Evolutionary conservation across 2,329 filamentous ascomycete species (phyloP), one percentile per base, ranked within the genome.

Genomic region (Thermoascus crustaceus): DNA sequence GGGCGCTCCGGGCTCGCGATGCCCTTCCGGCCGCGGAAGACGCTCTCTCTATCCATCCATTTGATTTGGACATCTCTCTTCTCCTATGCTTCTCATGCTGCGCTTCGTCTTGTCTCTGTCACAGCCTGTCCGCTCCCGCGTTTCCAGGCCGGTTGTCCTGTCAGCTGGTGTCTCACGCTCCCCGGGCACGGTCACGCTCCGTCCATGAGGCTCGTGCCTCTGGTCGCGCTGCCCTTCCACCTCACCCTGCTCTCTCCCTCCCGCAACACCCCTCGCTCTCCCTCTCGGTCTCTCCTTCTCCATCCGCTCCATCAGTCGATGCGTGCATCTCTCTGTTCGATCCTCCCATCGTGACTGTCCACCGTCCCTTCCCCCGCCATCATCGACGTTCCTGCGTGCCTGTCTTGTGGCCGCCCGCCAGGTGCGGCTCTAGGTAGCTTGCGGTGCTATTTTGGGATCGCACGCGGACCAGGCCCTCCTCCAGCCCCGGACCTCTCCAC

Each of bases 401-500:
- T 35, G 29, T 21, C 23, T 38, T 38, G 32, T 37, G 30, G 39
- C 44, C 42, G 44, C 40, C 41, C 19, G 21, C 41, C 45, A 45
- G 43, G 41, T 38, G 34, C 40, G 38, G 30, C 42, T 33, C 32
- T 45, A 45, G 40, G 34, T 36, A 41, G 39, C 37, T 44, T 38
- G 40, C 44, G 38, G 43, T 52, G 47, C 49, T 51, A 53, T 47
- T 54, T 48, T 54, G 52, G 48, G 51, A 49, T 40, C 43, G 22
- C 24, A 35, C 17, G 14, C 32, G 22, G 32, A n/a, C n/a, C n/a
- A n/a, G n/a, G n/a, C n/a, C n/a, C n/a, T n/a, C n/a, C n/a, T n/a
- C 17, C 30, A 22, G 26, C 38, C 34, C 37, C 43, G 13, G 13
- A 13, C 14, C 26, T 14, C 18, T 29, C n/a, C 16, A 17, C 14